Evolutionary conservation across 1,284 basidiomycete genomes (phyloP).

Genomic region (Irpex rosettiformis): DNA sequence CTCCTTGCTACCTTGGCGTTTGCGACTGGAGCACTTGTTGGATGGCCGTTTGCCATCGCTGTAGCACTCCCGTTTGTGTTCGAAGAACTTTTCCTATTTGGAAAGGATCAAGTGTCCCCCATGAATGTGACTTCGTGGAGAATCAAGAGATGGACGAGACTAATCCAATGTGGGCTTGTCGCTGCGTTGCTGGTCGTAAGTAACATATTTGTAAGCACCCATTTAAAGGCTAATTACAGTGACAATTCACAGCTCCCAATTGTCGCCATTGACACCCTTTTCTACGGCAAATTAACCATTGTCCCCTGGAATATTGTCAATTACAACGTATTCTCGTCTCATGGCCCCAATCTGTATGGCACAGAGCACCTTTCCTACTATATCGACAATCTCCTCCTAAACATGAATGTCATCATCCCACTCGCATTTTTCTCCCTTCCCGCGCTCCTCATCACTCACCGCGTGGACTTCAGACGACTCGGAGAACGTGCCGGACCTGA

Average conservation of each 20-base stretch:
- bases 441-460: slow-evolving; percentile 72
- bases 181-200: slow-evolving; percentile 71
- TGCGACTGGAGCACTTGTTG: slow-evolving; percentile 83
- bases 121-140: slow-evolving; percentile 54
- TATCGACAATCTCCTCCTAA: slow-evolving; percentile 82
- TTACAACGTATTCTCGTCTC: slow-evolving; percentile 89
- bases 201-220: slow-evolving; percentile 13
- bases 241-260: slow-evolving; percentile 64
- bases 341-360: slow-evolving; percentile 89
- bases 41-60: slow-evolving; percentile 94
- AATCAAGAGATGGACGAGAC: slow-evolving; percentile 55
- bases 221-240: not conserved
- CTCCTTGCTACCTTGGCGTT: slow-evolving; percentile 68
- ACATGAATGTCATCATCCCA: slow-evolving; percentile 87
- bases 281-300: slow-evolving; percentile 78
- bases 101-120: slow-evolving; percentile 66
- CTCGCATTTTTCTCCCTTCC: slow-evolving; percentile 83
- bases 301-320: slow-evolving; percentile 92
- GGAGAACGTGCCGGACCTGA: slow-evolving; percentile 55
- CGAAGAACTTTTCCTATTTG: slow-evolving; percentile 84
- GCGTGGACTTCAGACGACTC: slow-evolving; percentile 76
- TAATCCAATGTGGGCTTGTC: slow-evolving; percentile 54
- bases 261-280: slow-evolving; percentile 78
- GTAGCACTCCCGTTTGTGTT: slow-evolving; percentile 87
- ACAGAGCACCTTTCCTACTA: slow-evolving; percentile 88